Conservation (phyloP, 148 eudicot genomes). For the Cornus controversa region DNA sequence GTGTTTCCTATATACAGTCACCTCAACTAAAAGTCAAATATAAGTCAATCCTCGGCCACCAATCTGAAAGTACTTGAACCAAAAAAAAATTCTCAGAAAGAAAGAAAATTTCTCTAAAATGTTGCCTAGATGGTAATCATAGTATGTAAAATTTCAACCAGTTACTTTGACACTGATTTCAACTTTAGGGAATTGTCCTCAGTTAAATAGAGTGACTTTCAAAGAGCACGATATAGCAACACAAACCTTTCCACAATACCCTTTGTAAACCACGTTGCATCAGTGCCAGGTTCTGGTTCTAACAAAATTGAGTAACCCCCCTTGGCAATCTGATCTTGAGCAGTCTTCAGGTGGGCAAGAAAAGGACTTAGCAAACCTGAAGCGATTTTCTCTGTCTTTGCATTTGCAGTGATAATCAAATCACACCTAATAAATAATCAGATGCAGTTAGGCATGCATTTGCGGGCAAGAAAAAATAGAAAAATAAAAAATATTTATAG, state of each 20-base stretch:
- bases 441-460: conserved; percentile 14
- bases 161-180: too few species aligned
- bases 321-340: conserved; percentile 90
- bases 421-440: conserved; percentile 68
- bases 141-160: background rate
- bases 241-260: conserved; percentile 86
- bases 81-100: background rate
- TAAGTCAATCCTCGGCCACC: background rate
- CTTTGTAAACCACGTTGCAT: conserved; percentile 88
- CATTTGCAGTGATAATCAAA: conserved; percentile 75
- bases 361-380: conserved; percentile 93
- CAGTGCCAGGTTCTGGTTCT: conserved; percentile 53
- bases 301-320: conserved; percentile 94
- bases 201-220: background rate
- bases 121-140: background rate
- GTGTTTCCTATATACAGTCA: background rate
- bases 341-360: conserved; percentile 85
- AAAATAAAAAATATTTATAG: background rate
- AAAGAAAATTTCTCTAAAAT: background rate
- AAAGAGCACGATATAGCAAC: conserved; percentile 8
- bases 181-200: background rate
- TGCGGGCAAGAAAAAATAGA: background rate
- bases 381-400: conserved; percentile 82
- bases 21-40: background rate
- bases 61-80: background rate